Evolutionary conservation across 148 eudicot genomes (phyloP).

Genomic region (Fagopyrum tataricum): DNA sequence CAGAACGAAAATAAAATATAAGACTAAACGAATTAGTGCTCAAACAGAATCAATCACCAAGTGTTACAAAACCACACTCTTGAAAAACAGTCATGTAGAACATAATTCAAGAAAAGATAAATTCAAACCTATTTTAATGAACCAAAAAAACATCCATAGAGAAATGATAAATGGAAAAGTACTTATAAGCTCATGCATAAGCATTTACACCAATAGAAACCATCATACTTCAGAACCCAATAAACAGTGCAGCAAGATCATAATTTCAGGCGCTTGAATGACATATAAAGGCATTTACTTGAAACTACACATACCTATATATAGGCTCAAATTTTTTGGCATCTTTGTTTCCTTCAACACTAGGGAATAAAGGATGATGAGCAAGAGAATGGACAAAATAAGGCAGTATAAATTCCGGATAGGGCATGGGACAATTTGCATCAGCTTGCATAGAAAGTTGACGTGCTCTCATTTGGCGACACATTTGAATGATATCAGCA

Average conservation of each 20-base stretch:
- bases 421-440: slow-evolving; percentile 41
- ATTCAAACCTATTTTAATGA: not conserved
- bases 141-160: not conserved
- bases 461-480: slow-evolving; percentile 61
- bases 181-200: too few relatives aligned
- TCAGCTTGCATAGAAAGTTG: slow-evolving; percentile 65
- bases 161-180: not conserved
- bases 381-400: slow-evolving; percentile 86
- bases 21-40: not conserved
- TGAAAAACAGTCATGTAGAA: not conserved
- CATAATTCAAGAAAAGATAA: not conserved
- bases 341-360: slow-evolving; percentile 67
- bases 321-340: slow-evolving; percentile 66
- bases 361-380: slow-evolving; percentile 74
- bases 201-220: not conserved
- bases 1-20: not conserved
- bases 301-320: slow-evolving; percentile 49
- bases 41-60: not conserved
- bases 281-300: not conserved
- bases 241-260: not conserved
- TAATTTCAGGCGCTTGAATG: not conserved
- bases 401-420: slow-evolving; percentile 74
- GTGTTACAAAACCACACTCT: not conserved
- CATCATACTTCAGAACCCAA: not conserved
- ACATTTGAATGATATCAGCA: slow-evolving; percentile 73